Base-by-base conservation (phyloP, 73 alveolate genomes). In the Breviolum minutum region DNA sequence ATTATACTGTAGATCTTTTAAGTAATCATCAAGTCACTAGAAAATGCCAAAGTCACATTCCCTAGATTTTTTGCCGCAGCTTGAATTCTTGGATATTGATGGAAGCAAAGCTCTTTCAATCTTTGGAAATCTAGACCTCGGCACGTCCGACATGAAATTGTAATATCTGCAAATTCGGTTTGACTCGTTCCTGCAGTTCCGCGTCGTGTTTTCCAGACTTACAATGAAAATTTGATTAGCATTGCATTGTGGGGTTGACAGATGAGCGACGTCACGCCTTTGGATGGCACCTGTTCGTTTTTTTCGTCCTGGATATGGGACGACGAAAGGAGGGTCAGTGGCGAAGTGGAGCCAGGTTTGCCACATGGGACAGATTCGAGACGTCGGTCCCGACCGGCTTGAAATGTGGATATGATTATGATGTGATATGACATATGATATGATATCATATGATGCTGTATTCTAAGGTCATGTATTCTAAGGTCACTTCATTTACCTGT, bases 271-370 rank as follows among this genome's bases (percentile, higher is more conserved):
- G 10, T 48, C 40, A 14, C 0, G 8, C 90, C 60, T 81, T 17
- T 68, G 63, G 86, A 20, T 63, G 61, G 76, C 71, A 20, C 76
- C 92, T 17, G 71, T 81, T 83, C 71, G 92, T 83, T 83, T 83
- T 83, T 83, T 83, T 83, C 73, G 92, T 83, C 26, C n/a, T 74
- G 62, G 20, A 9, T 17, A 22, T 20, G 76, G 73, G 76, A 61
- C 92, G 92, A 83, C 92, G 92, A 83, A 61, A 14, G 92, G 71
- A 81, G 71, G 90, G 90, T 17, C 24, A 66, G 11, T 81, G 60
- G 22, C 66, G 5, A 14, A 40, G 90, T 17, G 77, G 77, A 68
- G 77, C 77, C 77, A 22, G 77, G 77, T 68, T 68, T 14, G n/a
- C 24, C 24, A 68, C 77, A 68, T 40, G 54, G 54, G 54, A 40